phyloP scores from a whole-genome alignment of 768 basidiomycete species.

The Hygrophorus pudorinus region DNA sequence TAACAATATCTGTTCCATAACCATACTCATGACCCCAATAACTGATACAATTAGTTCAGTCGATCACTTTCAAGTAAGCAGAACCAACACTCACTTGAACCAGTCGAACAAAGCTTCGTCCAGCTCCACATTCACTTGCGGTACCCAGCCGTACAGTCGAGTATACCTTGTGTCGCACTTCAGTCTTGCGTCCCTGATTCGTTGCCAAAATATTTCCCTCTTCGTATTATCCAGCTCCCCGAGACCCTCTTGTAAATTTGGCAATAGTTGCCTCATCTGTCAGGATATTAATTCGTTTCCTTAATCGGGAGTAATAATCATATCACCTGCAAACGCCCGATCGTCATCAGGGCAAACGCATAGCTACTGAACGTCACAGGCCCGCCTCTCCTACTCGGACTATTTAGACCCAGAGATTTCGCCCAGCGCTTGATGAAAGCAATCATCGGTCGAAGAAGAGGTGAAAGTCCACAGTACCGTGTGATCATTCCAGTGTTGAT shows the following conservation, averaged over 20 bases:
- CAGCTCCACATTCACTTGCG: constrained; percentile 9
- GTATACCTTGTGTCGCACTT: constrained; percentile 24
- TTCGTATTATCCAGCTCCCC: constrained; percentile 7
- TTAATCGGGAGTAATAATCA: background rate
- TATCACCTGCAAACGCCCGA: constrained; percentile 47
- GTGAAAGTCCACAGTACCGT: constrained; percentile 38
- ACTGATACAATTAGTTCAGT: constrained; percentile 17
- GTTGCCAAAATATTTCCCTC: constrained; percentile 23
- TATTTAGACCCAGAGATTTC: constrained; percentile 39
- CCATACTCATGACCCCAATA: constrained; percentile 35
- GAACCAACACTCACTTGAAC: constrained; percentile 27
- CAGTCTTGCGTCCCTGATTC: constrained; percentile 6
- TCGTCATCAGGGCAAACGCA: constrained; percentile 48
- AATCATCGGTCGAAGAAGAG: constrained; percentile 34
- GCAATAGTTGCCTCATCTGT: constrained; percentile 34
- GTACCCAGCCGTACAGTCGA: constrained; percentile 8
- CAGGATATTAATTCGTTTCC: background rate
- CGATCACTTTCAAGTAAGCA: background rate
- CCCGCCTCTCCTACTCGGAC: constrained; percentile 20
- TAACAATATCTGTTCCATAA: constrained; percentile 21
- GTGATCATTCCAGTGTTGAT: constrained; percentile 40
- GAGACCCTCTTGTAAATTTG: constrained; percentile 40
- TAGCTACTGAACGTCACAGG: constrained; percentile 50
- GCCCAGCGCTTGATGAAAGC: constrained; percentile 52
- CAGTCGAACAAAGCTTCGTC: constrained; percentile 24